These are phyloP conservation scores for Hypoxylon sp. DNA, from an alignment of 2,329 filamentous ascomycete species.

Conservation along the genomic window DNA sequence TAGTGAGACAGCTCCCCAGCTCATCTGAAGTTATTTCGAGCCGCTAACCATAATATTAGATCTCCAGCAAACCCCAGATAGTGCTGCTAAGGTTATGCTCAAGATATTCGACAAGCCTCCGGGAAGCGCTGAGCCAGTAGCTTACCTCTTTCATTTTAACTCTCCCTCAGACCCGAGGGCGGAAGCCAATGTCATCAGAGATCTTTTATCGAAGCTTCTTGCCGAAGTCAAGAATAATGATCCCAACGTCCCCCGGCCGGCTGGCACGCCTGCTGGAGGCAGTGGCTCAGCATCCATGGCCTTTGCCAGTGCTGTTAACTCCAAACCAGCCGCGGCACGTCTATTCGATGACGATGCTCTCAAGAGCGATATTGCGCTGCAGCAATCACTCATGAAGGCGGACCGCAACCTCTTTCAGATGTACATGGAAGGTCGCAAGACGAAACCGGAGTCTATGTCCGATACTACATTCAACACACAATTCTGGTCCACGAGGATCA, in stretches of 20 bases:
- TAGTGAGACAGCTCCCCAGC: constrained; percentile 69
- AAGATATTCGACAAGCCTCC: constrained; percentile 86
- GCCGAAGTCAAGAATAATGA: constrained; percentile 74
- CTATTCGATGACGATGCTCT: constrained; percentile 88
- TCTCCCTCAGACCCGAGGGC: constrained; percentile 79
- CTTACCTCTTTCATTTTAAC: constrained; percentile 92
- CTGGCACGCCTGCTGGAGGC: constrained; percentile 56
- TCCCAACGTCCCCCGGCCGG: constrained; percentile 65
- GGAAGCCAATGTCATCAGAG: constrained; percentile 89
- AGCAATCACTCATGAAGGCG: constrained; percentile 88
- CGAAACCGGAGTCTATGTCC: constrained; percentile 87
- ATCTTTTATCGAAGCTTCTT: constrained; percentile 83
- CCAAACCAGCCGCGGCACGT: constrained; percentile 68
- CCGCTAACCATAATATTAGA: constrained; percentile 66
- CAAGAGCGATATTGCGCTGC: constrained; percentile 83
- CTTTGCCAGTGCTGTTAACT: constrained; percentile 78
- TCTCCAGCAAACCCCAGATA: constrained; percentile 93
- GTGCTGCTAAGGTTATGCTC: constrained; percentile 90
- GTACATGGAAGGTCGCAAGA: constrained; percentile 86
- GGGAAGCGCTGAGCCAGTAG: constrained; percentile 71
- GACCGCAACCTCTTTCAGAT: constrained; percentile 83
- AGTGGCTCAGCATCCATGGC: constrained; percentile 79
- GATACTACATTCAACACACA: constrained; percentile 87
- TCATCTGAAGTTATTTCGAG: constrained; percentile 21
- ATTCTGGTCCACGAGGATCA: constrained; percentile 93